Evolutionary conservation across 2,329 filamentous ascomycete genomes (phyloP).

Genomic region (Penicillium carneum): DNA sequence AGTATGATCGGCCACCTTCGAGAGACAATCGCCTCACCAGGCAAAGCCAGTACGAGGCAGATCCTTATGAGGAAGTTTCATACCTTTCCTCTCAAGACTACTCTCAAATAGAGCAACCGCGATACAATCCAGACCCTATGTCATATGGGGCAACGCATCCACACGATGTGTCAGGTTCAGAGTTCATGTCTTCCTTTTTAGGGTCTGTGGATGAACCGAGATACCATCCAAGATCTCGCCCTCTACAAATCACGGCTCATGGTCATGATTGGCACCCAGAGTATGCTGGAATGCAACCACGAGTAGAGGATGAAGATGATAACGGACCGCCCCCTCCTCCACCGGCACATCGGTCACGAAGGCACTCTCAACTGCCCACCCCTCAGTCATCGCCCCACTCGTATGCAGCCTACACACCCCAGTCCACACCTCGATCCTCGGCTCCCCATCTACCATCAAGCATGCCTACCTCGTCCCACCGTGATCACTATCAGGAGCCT

Average conservation of each 20-base stretch:
- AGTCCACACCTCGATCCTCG: conserved; percentile 25
- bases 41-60: conserved; percentile 31
- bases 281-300: conserved; percentile 57
- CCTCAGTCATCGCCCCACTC: conserved; percentile 42
- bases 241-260: conserved; percentile 35
- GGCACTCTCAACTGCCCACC: conserved; percentile 36
- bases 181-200: conserved; percentile 30
- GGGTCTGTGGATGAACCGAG: conserved; percentile 32
- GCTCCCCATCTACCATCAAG: not conserved
- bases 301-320: conserved; percentile 56
- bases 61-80: conserved; percentile 23
- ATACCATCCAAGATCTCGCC: conserved; percentile 37
- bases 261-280: conserved; percentile 45
- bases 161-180: conserved; percentile 31
- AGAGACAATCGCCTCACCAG: conserved; percentile 35
- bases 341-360: conserved; percentile 46
- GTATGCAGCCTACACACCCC: conserved; percentile 35
- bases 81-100: conserved; percentile 34
- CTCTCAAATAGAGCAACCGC: conserved; percentile 35
- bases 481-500: conserved; percentile 8
- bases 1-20: conserved; percentile 37
- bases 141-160: conserved; percentile 33
- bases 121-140: conserved; percentile 33
- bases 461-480: conserved; percentile 11
- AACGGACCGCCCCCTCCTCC: conserved; percentile 49